Base-by-base conservation (phyloP, 2,329 filamentous ascomycete genomes). In the Apiospora marii region DNA sequence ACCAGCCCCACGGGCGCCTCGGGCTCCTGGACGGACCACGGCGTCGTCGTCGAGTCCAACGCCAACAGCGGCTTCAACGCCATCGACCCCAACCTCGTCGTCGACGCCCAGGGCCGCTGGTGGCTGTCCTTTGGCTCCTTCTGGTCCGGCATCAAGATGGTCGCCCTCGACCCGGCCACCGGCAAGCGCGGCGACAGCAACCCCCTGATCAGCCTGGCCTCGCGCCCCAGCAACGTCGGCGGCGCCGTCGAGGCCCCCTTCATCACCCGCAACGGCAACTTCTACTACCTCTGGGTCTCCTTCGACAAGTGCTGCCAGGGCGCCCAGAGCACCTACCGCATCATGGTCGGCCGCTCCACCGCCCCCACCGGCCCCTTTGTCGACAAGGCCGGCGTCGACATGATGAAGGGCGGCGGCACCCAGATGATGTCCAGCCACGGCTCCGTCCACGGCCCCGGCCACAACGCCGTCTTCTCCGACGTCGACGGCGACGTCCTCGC, bases 291-390 rank as follows among this genome's bases (percentile, higher is more conserved):
- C 67, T 68, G 67, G 67, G 67, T 41, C 43, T 68, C 67, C 14
- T 68, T 68, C 67, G 67, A 68, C 67, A 68, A 68, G 67, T 68
- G 67, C 67, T 68, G 67, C 67, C 67, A 68, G 67, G 67, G 67
- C 67, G 67, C 67, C 67, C 2, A 12, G 10, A 68, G 67, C 67
- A 68, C 67, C 43, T 68, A 68, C 67, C 67, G 67, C 67, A 68
- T 68, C 67, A 68, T 68, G 67, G 67, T 68, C 67, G 67, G 67
- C 67, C 67, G 67, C 67, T 68, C 67, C 6, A 22, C 43, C 43
- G 34, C 24, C 67, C 22, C 24, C n/a, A 68, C 67, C 0, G 67
- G 67, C 8, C 67, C 67, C 67, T 68, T 46, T 24, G 3, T 68
- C 67, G 67, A 68, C 67, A 68, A 68, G 67, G 67, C 67, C 67